Evolutionary conservation across 164 flowering plant genomes (phyloP), one percentile per base, ranked within the genome.

Genomic region (Pachysandra terminalis): DNA sequence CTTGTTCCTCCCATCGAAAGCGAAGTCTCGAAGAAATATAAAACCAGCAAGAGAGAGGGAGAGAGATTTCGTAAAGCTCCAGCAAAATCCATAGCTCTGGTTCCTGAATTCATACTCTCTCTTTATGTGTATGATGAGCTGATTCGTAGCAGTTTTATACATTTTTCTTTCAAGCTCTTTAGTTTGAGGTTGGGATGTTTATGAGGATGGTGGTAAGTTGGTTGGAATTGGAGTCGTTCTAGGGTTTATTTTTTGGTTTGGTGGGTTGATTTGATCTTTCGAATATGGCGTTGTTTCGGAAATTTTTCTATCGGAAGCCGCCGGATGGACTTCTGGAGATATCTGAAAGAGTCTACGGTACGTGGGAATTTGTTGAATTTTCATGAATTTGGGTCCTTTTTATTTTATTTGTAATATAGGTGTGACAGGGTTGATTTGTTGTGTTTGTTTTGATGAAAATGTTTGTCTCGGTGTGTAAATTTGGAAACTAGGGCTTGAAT

Each of bases 251-350:
- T 5, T 53, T 32, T 17, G 61, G 28, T 3, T 3, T 23, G n/a
- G n/a, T n/a, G n/a, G n/a, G n/a, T 48, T 23, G n/a, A 15, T 27
- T n/a, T 32, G 15, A 45, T 58, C 37, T 32, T 22, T 67, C 32
- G 68, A 53, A 63, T 10, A 84, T 82, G 88, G 77, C 85, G 56
- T 71, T 84, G 78, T 78, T 85, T 68, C 79, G 89, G 61, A 83
- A 80, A 64, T 73, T 85, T 68, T 85, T 85, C 71, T 82, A 80
- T 71, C 56, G 82, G 70, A 85, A 83, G 62, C 87, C 87, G 35
- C 89, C 87, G 1, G 89, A 85, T 59, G 84, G 84, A 60, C 84
- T 85, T 56, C 82, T 85, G n/a, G 89, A 85, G 80, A 83, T 85
- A 75, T 77, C 78, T n/a, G 89, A 85, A 73, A 66, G 84, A 72